These are phyloP conservation scores for Urochloa ruziziensis DNA, from an alignment of 176 grass and related monocot species.

Conservation along the genomic window DNA sequence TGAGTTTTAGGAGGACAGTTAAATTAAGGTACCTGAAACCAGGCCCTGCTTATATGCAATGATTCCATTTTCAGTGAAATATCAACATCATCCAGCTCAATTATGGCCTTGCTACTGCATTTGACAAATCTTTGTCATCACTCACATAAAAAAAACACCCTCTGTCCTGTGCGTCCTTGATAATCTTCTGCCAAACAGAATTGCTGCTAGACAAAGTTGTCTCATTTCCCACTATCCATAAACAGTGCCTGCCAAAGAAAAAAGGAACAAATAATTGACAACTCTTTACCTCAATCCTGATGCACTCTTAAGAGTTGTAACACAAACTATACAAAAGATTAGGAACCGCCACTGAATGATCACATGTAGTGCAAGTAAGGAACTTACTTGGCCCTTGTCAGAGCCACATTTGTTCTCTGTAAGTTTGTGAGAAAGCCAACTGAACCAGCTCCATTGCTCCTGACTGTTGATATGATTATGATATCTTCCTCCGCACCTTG, in stretches of 20 bases:
- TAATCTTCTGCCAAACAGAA: slow-evolving; percentile 42
- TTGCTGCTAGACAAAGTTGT: slow-evolving; percentile 26
- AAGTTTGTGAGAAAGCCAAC: slow-evolving; percentile 52
- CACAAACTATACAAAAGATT: background rate
- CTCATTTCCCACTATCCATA: slow-evolving; percentile 49
- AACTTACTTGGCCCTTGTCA: slow-evolving; percentile 56
- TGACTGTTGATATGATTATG: slow-evolving; percentile 62
- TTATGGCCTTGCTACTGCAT: slow-evolving; percentile 14
- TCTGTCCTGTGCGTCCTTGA: slow-evolving; percentile 12
- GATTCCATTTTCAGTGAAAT: slow-evolving; percentile 5
- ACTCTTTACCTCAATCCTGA: too few species aligned
- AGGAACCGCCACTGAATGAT: background rate
- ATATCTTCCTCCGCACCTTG: slow-evolving; percentile 60
- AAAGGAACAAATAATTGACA: background rate
- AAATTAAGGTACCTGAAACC: too few species aligned
- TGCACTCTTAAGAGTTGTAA: too few species aligned
- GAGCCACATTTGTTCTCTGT: slow-evolving; percentile 56
- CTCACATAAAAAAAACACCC: slow-evolving; percentile 30
- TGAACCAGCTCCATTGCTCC: slow-evolving; percentile 43
- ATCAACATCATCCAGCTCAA: slow-evolving; percentile 15
- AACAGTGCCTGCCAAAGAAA: slow-evolving; percentile 20
- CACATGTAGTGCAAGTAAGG: too few species aligned
- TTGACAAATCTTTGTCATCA: slow-evolving; percentile 38
- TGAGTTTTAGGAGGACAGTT: background rate
- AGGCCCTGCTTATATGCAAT: too few species aligned